Conservation (phyloP, 2,329 filamentous ascomycete species). For the Stagonosporopsis vannaccii region DNA sequence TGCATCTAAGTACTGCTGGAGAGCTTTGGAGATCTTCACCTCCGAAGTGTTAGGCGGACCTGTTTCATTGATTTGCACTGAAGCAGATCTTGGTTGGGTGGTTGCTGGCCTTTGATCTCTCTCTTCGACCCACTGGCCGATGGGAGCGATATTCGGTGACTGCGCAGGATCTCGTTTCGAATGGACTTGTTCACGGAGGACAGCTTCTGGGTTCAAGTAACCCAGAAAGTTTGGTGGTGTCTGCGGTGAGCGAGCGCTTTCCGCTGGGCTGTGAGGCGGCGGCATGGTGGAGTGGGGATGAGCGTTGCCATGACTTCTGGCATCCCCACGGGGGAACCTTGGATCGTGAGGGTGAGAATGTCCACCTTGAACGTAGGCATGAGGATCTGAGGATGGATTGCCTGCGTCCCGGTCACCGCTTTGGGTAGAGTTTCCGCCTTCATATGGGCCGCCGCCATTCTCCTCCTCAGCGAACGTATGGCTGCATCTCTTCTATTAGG, state of each 20-base stretch:
- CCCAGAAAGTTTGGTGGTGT: constrained; percentile 54
- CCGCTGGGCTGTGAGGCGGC: constrained; percentile 42
- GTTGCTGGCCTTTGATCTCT: constrained; percentile 33
- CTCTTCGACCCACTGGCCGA: constrained; percentile 49
- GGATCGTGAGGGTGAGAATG: constrained; percentile 38
- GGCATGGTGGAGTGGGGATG: constrained; percentile 38
- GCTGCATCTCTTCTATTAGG: constrained; percentile 50
- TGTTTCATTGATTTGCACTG: constrained; percentile 38
- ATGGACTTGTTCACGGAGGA: constrained; percentile 53
- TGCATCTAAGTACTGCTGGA: constrained; percentile 48
- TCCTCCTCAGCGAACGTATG: constrained; percentile 52
- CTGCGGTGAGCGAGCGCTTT: constrained; percentile 37
- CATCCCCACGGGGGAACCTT: constrained; percentile 33
- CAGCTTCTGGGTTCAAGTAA: constrained; percentile 57
- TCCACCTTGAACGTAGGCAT: constrained; percentile 29
- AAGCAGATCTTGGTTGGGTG: constrained; percentile 32
- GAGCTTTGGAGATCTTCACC: constrained; percentile 42
- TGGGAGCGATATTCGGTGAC: constrained; percentile 39
- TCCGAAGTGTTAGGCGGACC: constrained; percentile 42
- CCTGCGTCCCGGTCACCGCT: constrained; percentile 44
- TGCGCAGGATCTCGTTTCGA: constrained; percentile 41
- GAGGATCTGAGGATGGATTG: constrained; percentile 41
- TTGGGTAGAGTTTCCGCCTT: constrained; percentile 49
- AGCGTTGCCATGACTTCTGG: constrained; percentile 30
- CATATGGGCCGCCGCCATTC: constrained; percentile 41